Evolutionary conservation across 2,329 filamentous ascomycete species (phyloP).

Genomic region (Leptographium radiaticola): DNA sequence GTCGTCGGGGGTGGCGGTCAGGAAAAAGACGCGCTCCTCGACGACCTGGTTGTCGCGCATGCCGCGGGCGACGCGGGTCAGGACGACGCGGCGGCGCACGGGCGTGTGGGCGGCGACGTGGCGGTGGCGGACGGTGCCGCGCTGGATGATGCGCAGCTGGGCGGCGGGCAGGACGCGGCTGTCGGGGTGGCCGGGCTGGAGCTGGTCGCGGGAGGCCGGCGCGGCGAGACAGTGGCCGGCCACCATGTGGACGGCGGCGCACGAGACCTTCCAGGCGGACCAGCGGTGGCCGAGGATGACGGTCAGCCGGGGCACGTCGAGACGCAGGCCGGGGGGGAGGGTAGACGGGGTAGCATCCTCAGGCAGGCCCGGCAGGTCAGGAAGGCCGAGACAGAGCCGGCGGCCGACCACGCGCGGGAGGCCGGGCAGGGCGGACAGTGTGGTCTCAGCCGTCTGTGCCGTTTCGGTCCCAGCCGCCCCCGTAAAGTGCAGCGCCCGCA

Average conservation of each 20-base stretch:
- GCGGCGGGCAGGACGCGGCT: neutral
- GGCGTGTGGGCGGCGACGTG: neutral
- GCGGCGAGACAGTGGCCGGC: neutral
- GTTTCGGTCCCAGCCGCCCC: neutral
- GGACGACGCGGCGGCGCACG: neutral
- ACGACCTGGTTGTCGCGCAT: slow-evolving; percentile 1
- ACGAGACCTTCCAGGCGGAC: slow-evolving; percentile 4
- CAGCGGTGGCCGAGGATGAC: neutral
- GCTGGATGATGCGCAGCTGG: neutral
- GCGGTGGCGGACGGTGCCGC: neutral
- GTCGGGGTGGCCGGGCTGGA: slow-evolving; percentile 1
- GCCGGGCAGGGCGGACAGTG: neutral
- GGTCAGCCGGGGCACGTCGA: neutral
- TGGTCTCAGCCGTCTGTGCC: neutral
- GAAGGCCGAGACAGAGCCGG: too few species aligned
- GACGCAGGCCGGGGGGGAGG: neutral
- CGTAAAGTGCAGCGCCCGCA: neutral
- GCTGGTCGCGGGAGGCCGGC: neutral
- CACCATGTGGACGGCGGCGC: neutral
- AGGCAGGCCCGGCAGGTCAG: too few species aligned
- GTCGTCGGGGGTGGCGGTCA: neutral
- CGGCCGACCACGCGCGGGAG: neutral
- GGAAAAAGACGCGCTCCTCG: slow-evolving; percentile 4
- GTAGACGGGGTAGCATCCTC: too few species aligned
- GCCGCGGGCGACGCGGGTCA: slow-evolving; percentile 2